Conservation (phyloP, 2,329 filamentous ascomycete species). For the Periconia sp. region DNA sequence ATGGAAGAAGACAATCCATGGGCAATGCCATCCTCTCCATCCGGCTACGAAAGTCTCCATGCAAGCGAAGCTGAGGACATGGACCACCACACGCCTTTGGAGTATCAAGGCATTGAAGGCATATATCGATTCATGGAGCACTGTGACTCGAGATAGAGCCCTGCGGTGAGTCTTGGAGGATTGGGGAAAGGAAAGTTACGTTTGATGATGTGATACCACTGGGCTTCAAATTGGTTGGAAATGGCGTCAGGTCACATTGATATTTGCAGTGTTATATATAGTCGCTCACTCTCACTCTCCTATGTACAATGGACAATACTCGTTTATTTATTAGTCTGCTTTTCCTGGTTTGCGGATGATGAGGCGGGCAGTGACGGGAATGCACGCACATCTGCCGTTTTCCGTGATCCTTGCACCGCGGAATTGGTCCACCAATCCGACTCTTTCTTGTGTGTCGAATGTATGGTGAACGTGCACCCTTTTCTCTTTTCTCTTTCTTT, state of each 20-base stretch:
- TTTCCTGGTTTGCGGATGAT: background rate
- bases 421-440: too few species aligned
- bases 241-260: constrained; percentile 5
- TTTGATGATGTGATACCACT: constrained; percentile 21
- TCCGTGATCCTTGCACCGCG: too few species aligned
- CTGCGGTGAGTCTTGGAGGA: constrained; percentile 2
- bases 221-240: constrained; percentile 27
- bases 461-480: too few species aligned
- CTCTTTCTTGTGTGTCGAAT: too few species aligned
- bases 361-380: background rate
- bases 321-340: background rate
- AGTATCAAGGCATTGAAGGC: constrained; percentile 65
- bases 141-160: constrained; percentile 51
- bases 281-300: background rate
- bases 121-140: constrained; percentile 68
- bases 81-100: constrained; percentile 48
- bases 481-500: too few species aligned
- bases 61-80: constrained; percentile 53
- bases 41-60: constrained; percentile 60
- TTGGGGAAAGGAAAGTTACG: background rate
- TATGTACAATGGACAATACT: background rate
- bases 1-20: constrained; percentile 54
- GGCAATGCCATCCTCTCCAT: constrained; percentile 50
- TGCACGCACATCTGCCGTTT: background rate
- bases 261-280: background rate